These are phyloP conservation scores for Murraya koenigii DNA, from an alignment of 345 rosid species.

Conservation along the genomic window DNA sequence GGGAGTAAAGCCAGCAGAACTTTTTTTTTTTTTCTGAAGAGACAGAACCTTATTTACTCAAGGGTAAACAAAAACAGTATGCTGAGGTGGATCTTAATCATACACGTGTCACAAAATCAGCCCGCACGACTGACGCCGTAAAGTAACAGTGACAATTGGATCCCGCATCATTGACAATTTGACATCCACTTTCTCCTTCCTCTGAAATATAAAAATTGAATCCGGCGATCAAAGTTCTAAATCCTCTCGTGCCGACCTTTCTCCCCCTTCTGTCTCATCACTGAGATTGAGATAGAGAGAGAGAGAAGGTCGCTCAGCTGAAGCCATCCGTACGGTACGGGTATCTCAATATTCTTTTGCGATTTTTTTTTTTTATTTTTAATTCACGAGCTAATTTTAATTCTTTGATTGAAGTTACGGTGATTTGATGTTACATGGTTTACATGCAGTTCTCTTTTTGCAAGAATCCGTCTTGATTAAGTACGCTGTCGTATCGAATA, in stretches of 20 bases:
- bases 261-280: neutral
- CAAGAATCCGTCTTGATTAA: neutral
- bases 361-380: no score
- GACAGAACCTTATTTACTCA: neutral
- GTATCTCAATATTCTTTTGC: neutral
- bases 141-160: constrained; percentile 3
- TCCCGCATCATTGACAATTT: neutral
- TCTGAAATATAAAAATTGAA: neutral
- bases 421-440: neutral
- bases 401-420: neutral
- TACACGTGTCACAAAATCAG: neutral
- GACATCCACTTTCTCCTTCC: neutral
- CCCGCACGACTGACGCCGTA: neutral
- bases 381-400: neutral
- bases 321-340: neutral
- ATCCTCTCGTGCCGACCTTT: neutral
- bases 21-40: no score
- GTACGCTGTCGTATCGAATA: neutral
- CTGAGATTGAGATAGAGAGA: neutral
- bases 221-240: no score
- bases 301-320: neutral
- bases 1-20: neutral
- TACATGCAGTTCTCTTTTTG: neutral
- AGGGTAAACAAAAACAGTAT: neutral
- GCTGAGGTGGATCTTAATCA: neutral